Evolutionary conservation across 2,329 filamentous ascomycete genomes (phyloP), one percentile per base, ranked within the genome.

Genomic region (Penicillium hesseltinei): DNA sequence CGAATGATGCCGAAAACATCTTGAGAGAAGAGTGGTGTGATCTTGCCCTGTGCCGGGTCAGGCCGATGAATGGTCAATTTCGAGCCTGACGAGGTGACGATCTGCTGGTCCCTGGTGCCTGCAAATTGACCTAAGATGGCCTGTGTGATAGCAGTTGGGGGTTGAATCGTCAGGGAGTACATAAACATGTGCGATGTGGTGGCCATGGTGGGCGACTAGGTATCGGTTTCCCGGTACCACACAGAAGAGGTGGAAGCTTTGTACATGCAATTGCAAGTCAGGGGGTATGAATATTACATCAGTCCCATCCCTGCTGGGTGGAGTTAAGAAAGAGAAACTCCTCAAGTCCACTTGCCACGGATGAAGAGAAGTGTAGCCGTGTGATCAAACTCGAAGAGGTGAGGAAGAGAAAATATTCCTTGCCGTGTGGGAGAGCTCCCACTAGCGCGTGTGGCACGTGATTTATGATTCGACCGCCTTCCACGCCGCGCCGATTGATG

Each of bases 141-240:
- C 78, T 96, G 89, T 50, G 89, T 92, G 70, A 96, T 87, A 59
- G 91, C 89, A 65, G 92, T 92, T 35, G 94, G 91, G 67, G 91
- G 89, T 78, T 97, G 92, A 71, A 99, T 88, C 67, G 94, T 97
- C 80, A 99, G 83, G 71, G 91, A 94, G 81, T 99, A 99, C 80
- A 99, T 88, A 76, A 97, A 97, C 91, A 97, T 96, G 75, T 93
- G 93, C 65, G 92, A 97, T 61, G 93, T 97, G 74, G 92, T 96
- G 81, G 94, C 93, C 94, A 97, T 97, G 74, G 58, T 81, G 78
- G 74, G 72, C 69, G 64, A 59, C 35, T 59, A 58, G 65, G 57
- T 66, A 59, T 56, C 49, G 64, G 62, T 65, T 59, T 50, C 50
- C 57, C 50, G 40, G 61, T 58, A 51, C 60, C 57, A 35, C 50